Conservation (phyloP, 1,284 basidiomycete genomes). For the Ustilago crameri region DNA sequence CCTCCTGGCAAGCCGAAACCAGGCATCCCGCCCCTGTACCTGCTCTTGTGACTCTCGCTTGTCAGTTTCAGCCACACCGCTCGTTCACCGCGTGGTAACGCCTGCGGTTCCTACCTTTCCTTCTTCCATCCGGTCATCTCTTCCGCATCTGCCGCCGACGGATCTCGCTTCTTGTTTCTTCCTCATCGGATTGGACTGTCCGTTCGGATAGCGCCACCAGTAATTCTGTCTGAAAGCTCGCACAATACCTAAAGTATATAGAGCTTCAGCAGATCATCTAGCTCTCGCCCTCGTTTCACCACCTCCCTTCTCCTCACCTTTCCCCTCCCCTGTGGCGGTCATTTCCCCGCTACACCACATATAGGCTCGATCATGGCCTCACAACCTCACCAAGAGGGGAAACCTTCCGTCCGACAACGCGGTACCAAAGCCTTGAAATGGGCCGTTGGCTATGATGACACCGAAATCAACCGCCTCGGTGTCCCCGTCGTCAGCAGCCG, state of each 20-base stretch:
- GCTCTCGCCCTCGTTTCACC: neutral
- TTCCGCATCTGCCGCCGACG: no score
- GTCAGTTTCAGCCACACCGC: neutral
- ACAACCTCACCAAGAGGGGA: slow-evolving; percentile 16
- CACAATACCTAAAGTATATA: slow-evolving; percentile 15
- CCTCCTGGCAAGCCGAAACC: neutral
- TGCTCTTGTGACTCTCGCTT: no score
- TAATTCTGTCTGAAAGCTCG: neutral
- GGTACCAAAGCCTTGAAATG: slow-evolving; percentile 40
- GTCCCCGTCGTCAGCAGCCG: slow-evolving; percentile 63
- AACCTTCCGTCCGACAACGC: slow-evolving; percentile 20
- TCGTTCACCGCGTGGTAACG: neutral
- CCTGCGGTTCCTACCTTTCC: neutral
- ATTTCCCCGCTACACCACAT: slow-evolving; percentile 4
- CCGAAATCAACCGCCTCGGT: slow-evolving; percentile 63
- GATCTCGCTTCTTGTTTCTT: slow-evolving; percentile 1
- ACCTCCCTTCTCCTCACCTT: neutral
- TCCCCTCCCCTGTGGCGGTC: slow-evolving; percentile 5
- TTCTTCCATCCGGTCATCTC: neutral
- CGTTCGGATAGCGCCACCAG: neutral
- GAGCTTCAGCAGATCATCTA: slow-evolving; percentile 10
- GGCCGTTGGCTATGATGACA: slow-evolving; percentile 60
- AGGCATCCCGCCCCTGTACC: neutral
- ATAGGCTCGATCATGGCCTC: slow-evolving; percentile 20
- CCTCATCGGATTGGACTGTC: no score